Evolutionary conservation across 306 rosid genomes (phyloP).

Genomic region (Quercus variabilis): DNA sequence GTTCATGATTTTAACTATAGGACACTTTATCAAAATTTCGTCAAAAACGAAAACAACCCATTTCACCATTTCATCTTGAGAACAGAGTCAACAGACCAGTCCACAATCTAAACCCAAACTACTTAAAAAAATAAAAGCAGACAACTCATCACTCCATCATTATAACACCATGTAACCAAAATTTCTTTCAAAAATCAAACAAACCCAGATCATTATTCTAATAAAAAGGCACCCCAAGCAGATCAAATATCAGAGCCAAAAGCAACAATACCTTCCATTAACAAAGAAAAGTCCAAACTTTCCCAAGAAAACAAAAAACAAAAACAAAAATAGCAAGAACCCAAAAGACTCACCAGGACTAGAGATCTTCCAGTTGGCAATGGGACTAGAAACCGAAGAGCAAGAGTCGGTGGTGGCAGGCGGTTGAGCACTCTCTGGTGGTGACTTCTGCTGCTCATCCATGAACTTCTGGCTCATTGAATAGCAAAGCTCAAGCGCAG

Average conservation of each 20-base stretch:
- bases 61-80: no score
- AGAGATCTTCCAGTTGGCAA: constrained; percentile 86
- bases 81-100: no score
- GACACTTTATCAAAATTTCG: no score
- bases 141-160: neutral
- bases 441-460: constrained; percentile 45
- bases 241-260: neutral
- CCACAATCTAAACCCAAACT: no score
- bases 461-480: constrained; percentile 74
- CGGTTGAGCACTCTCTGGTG: constrained; percentile 32
- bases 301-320: neutral
- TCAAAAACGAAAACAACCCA: no score
- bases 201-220: neutral
- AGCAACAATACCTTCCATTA: neutral
- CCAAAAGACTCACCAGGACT: constrained; percentile 55
- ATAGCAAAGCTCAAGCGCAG: constrained; percentile 80
- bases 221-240: neutral
- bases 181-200: neutral
- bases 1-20: no score
- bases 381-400: constrained; percentile 39
- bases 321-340: neutral
- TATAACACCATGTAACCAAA: neutral
- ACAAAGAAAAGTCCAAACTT: neutral
- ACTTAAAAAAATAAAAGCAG: neutral
- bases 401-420: constrained; percentile 23